A percentile compares a stretch with the other conserved stretches of the same genome.
These are phyloP conservation scores for Pseudofabraea citricarpa DNA, from an alignment of 2,329 filamentous ascomycete genomes.

Conservation along the genomic window DNA sequence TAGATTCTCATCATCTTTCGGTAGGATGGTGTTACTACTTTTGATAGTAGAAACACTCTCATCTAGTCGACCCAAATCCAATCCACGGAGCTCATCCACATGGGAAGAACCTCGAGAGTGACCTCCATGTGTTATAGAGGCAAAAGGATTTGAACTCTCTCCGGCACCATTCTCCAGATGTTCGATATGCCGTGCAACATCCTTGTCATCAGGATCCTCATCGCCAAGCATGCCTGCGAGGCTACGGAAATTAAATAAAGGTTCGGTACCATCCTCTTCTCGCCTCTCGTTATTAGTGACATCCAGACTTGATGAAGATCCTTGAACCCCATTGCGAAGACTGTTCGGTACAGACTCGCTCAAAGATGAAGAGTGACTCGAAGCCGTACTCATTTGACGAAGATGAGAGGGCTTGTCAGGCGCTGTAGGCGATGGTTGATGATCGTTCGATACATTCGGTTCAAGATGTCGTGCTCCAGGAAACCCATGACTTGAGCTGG, in stretches of 20 bases:
- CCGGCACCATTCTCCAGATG: conserved; percentile 14
- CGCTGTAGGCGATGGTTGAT: conserved; percentile 39
- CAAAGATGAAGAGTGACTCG: conserved; percentile 74
- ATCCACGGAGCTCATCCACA: not conserved
- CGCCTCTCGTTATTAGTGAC: conserved; percentile 46
- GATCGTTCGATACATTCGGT: conserved; percentile 19
- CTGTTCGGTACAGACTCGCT: conserved; percentile 59
- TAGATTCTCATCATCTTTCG: not conserved
- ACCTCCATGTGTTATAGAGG: not conserved
- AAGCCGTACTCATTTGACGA: conserved; percentile 81
- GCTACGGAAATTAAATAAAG: conserved; percentile 89
- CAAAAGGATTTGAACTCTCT: not conserved
- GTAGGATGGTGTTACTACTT: conserved; percentile 4
- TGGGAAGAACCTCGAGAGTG: not conserved
- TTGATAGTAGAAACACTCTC: conserved; percentile 24
- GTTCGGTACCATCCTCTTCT: conserved; percentile 50
- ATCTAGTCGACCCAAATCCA: conserved; percentile 14
- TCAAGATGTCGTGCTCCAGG: conserved; percentile 19
- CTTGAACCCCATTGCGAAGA: conserved; percentile 24
- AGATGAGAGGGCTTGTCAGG: conserved; percentile 64
- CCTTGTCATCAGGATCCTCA: conserved; percentile 38
- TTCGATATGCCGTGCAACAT: conserved; percentile 21
- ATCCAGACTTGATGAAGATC: conserved; percentile 40
- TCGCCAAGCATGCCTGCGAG: conserved; percentile 78
- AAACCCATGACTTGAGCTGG: conserved; percentile 12